phyloP scores from a whole-genome alignment of 2,329 filamentous ascomycete species.

The Cercospora zeina region DNA sequence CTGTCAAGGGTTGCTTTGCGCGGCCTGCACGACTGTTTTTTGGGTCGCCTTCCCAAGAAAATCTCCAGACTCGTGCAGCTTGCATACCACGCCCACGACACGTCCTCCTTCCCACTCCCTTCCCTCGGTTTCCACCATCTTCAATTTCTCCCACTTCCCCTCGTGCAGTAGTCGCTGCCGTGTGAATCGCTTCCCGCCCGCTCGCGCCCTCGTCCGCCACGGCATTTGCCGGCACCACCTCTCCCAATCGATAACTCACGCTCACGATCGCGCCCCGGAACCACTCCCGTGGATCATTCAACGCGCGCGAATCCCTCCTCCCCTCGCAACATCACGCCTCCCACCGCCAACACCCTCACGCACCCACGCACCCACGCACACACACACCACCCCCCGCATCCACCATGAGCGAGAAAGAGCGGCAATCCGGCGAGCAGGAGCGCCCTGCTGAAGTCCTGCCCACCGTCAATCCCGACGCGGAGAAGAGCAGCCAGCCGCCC shows the following conservation, averaged over 20 bases:
- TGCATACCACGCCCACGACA: not conserved
- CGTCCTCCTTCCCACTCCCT: not conserved
- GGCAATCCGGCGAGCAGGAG: constrained; percentile 74
- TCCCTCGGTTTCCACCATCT: not conserved
- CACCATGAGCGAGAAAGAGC: constrained; percentile 79
- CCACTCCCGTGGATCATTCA: not conserved
- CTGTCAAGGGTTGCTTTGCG: constrained; percentile 1
- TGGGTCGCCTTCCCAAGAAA: not conserved
- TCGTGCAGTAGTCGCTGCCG: not conserved
- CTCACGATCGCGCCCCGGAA: not conserved
- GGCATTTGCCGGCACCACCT: not conserved
- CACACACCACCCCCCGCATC: constrained; percentile 50
- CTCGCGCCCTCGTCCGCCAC: not conserved
- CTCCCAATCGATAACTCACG: not conserved
- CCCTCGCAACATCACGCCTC: not conserved
- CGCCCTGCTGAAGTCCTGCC: constrained; percentile 67
- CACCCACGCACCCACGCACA: constrained; percentile 31
- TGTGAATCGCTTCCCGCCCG: not conserved
- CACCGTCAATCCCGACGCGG: constrained; percentile 71
- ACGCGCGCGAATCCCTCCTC: not conserved
- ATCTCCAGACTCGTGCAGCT: not conserved
- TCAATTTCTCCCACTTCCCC: not conserved
- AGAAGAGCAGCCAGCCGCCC: constrained; percentile 63
- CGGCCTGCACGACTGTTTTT: constrained; percentile 1
- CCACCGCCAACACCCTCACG: not conserved